Conservation (phyloP, 768 basidiomycete species). For the Sporobolomyces pararoseus region DNA sequence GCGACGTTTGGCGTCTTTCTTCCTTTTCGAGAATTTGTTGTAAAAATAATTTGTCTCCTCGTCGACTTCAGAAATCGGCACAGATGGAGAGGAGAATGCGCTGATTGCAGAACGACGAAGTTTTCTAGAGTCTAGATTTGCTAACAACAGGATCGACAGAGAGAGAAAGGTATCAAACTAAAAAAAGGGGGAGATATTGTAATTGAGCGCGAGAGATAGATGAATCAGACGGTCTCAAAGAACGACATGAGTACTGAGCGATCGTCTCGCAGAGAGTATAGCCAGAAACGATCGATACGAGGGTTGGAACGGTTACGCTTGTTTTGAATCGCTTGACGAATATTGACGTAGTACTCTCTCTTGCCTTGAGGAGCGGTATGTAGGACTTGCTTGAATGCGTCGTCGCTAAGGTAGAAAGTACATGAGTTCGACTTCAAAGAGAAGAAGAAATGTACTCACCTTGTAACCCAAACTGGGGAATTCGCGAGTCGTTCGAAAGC, state of each 20-base stretch:
- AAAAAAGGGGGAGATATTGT: background rate
- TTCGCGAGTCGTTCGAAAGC: conserved; percentile 28
- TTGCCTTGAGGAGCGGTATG: conserved; percentile 32
- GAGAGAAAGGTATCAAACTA: background rate
- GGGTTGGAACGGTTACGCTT: background rate
- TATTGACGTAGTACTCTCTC: conserved; percentile 34
- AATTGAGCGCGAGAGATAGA: background rate
- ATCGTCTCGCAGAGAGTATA: conserved; percentile 33
- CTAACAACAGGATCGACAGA: background rate
- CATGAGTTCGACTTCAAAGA: too few relatives aligned
- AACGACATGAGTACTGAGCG: conserved; percentile 29
- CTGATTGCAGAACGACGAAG: too few relatives aligned
- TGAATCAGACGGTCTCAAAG: conserved; percentile 25
- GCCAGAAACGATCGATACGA: conserved; percentile 26
- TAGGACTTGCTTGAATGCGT: conserved; percentile 31
- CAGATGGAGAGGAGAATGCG: too few relatives aligned
- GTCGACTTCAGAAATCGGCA: background rate
- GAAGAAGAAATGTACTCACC: conserved; percentile 5
- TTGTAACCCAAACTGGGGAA: conserved; percentile 37
- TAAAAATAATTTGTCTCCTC: too few relatives aligned
- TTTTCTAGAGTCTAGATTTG: too few relatives aligned
- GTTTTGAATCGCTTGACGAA: conserved; percentile 30
- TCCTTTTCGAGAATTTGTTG: background rate
- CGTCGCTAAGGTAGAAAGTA: too few relatives aligned
- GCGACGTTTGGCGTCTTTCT: background rate